A percentile compares a stretch with the other conserved stretches of the same genome.
These are phyloP conservation scores for Meyerozyma athensensis DNA, from an alignment of 1,139 yeast genomes.

Conservation along the genomic window DNA sequence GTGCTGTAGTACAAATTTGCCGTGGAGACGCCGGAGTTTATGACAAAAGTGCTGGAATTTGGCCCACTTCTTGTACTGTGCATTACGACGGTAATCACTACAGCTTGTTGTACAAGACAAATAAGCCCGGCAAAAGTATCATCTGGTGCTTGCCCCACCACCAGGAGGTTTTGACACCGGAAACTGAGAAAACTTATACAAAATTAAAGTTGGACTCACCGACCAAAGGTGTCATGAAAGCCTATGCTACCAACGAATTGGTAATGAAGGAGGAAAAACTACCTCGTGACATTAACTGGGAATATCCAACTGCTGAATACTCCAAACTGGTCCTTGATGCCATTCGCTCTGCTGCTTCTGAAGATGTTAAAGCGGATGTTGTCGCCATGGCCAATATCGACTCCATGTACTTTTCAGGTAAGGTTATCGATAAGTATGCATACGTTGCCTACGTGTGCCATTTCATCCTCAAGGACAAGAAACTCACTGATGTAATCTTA, in stretches of 20 bases:
- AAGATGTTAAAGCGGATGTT: constrained; percentile 54
- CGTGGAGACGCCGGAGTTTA: constrained; percentile 40
- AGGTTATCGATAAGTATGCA: constrained; percentile 69
- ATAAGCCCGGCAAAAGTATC: constrained; percentile 21
- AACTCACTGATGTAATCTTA: constrained; percentile 40
- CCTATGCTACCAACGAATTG: constrained; percentile 47
- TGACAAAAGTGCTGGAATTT: constrained; percentile 51
- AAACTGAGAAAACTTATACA: constrained; percentile 20
- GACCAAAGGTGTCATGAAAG: constrained; percentile 63
- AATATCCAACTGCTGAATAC: constrained; percentile 40
- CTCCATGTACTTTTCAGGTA: constrained; percentile 73
- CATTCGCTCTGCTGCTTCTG: constrained; percentile 45
- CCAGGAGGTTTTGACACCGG: constrained; percentile 36
- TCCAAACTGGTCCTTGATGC: constrained; percentile 30
- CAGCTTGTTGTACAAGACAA: constrained; percentile 23
- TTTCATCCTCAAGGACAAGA: constrained; percentile 46
- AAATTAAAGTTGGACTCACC: constrained; percentile 55
- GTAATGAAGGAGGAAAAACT: constrained; percentile 43
- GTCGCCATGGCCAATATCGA: constrained; percentile 58
- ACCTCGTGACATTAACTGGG: constrained; percentile 49
- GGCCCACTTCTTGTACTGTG: constrained; percentile 21
- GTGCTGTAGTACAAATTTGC: constrained; percentile 42
- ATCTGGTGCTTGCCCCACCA: constrained; percentile 68
- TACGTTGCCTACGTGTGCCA: constrained; percentile 62
- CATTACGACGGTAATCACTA: constrained; percentile 24